A percentile compares a stretch with the other conserved stretches of the same genome.
phyloP scores from a whole-genome alignment of 495 filamentous ascomycete genomes.

The Pyrenopolyporus hunteri region DNA sequence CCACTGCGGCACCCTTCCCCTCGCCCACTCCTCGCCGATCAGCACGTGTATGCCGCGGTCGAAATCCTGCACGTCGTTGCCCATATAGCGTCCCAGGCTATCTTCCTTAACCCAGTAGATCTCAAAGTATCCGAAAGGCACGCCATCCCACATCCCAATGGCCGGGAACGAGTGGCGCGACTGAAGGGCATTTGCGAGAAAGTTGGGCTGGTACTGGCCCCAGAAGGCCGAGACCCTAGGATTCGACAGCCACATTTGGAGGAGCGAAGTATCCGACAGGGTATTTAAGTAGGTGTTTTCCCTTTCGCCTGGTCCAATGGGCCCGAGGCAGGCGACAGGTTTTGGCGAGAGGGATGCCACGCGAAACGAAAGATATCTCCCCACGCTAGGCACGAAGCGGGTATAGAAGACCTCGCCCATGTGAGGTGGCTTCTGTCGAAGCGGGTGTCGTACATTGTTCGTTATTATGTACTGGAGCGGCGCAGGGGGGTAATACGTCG shows the following conservation, averaged over 20 bases:
- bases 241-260: constrained; percentile 90
- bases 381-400: constrained; percentile 80
- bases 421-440: constrained; percentile 85
- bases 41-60: constrained; percentile 89
- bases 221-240: constrained; percentile 83
- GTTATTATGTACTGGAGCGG: constrained; percentile 83
- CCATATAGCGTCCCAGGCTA: constrained; percentile 68
- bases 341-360: constrained; percentile 67
- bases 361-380: constrained; percentile 88
- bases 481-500: constrained; percentile 87
- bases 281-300: constrained; percentile 41
- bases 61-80: constrained; percentile 70
- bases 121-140: constrained; percentile 97
- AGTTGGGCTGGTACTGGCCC: constrained; percentile 72
- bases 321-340: constrained; percentile 61
- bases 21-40: constrained; percentile 90
- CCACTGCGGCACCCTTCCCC: constrained; percentile 80
- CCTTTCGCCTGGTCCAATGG: constrained; percentile 49
- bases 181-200: constrained; percentile 68
- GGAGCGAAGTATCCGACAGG: constrained; percentile 70
- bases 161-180: constrained; percentile 82
- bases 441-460: constrained; percentile 79
- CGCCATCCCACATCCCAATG: constrained; percentile 92
- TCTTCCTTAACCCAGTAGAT: constrained; percentile 99
- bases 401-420: constrained; percentile 90